Conservation (phyloP, 345 rosid species). For the Abelmoschus esculentus region DNA sequence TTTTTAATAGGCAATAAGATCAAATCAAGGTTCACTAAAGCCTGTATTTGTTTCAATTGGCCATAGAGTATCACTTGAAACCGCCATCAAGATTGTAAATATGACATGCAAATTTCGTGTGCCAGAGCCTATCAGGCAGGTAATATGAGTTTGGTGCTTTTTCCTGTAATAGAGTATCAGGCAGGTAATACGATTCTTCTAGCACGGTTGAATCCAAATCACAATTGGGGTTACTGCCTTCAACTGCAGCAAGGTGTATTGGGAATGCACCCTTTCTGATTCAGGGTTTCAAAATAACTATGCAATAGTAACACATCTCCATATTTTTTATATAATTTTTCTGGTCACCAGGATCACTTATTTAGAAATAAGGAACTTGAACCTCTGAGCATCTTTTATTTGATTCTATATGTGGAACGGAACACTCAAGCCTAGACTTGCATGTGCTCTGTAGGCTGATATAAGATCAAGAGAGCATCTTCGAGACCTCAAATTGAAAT, state of each 20-base stretch:
- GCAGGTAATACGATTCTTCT: conserved; percentile 35
- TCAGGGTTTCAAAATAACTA: not conserved
- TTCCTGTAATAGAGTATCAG: conserved; percentile 22
- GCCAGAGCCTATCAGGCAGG: conserved; percentile 94
- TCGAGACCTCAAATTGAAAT: conserved; percentile 30
- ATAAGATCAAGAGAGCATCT: conserved; percentile 63
- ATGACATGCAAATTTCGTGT: conserved; percentile 73
- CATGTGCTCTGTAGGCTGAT: conserved; percentile 49
- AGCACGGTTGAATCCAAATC: not conserved
- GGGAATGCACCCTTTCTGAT: not conserved
- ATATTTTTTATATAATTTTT: not conserved
- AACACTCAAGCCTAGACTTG: conserved; percentile 2
- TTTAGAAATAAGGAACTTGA: not conserved
- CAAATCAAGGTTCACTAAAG: conserved; percentile 44
- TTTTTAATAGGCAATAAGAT: conserved; percentile 52
- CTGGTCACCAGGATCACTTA: not conserved
- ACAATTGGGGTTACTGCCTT: not conserved
- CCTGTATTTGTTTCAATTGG: conserved; percentile 82
- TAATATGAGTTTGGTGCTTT: not conserved
- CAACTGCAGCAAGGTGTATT: not conserved
- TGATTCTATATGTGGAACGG: not conserved
- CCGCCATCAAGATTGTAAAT: conserved; percentile 49
- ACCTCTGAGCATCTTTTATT: not conserved
- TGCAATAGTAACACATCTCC: not conserved
- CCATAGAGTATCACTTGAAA: conserved; percentile 65